Conservation (phyloP, 306 rosid species). For the Lathyrus oleraceus region DNA sequence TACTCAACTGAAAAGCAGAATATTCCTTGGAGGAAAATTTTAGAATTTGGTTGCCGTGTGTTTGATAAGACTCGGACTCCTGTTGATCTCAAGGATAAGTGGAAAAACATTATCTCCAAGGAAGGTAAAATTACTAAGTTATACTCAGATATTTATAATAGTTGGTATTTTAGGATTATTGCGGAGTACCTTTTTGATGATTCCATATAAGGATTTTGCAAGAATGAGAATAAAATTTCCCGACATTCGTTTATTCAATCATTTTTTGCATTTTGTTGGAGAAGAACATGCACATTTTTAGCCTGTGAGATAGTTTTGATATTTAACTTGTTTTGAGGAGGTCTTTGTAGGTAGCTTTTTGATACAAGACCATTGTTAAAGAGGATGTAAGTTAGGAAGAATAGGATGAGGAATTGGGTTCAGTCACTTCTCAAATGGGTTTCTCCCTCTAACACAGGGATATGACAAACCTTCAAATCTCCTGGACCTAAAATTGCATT, state of each 20-base stretch:
- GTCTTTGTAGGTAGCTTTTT: not conserved
- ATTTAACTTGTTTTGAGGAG: not conserved
- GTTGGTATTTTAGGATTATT: not conserved
- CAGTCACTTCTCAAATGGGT: not conserved
- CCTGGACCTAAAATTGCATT: too few relatives aligned
- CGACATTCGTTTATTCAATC: not conserved
- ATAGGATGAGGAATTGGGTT: not conserved
- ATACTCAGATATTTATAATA: not conserved
- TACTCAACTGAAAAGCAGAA: constrained; percentile 36
- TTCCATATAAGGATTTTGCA: not conserved
- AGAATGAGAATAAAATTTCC: not conserved
- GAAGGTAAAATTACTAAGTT: constrained; percentile 40
- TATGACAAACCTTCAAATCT: too few relatives aligned
- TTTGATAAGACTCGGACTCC: constrained; percentile 48
- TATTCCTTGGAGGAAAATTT: constrained; percentile 50
- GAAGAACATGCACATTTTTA: constrained; percentile 10
- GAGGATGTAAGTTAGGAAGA: not conserved
- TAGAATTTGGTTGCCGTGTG: constrained; percentile 40
- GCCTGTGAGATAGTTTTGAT: not conserved
- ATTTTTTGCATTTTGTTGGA: constrained; percentile 15
- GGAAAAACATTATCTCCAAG: constrained; percentile 49
- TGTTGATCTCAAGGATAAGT: constrained; percentile 73
- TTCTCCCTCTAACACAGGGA: too few relatives aligned
- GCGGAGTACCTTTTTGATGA: constrained; percentile 1
- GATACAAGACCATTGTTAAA: not conserved